Evolutionary conservation across 2,329 filamentous ascomycete genomes (phyloP), one percentile per base, ranked within the genome.

Genomic region (Epichloe sibirici): DNA sequence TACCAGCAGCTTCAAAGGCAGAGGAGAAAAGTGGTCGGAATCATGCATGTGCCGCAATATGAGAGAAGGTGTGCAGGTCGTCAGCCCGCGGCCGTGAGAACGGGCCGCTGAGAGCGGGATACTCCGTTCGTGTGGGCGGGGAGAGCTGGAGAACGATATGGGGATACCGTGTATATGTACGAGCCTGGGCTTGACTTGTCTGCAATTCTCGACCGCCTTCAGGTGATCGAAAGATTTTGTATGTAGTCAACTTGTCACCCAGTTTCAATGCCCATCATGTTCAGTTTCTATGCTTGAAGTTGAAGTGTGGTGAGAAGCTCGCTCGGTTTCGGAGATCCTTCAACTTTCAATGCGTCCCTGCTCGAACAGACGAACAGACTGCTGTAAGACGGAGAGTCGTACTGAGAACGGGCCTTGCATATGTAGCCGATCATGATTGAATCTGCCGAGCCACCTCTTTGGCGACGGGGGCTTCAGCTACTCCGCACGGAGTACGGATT

Each of bases 51-150:
- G 23, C 44, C 52, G 44, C 43, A 50, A 9, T 25, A 31, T 7
- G 43, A 8, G 35, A 37, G 38, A 13, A 31, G 44, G 35, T 45
- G 37, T 17, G 35, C n/a, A 4, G 42, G n/a, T 35, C 40, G 38
- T 52, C 35, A 51, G 53, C 53, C 52, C 45, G 51, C 25, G 51
- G 39, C 45, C 45, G 45, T 40, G 35, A 44, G 46, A 43, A 47
- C 43, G 35, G 51, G 44, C 48, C 52, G 52, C 52, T 15, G 7
- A 50, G 44, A 31, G 23, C 17, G 17, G 38, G 48, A 42, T 39
- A 49, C 7, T 49, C 48, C 38, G 38, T 35, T 4, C 7, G 48
- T 43, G 48, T 49, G 48, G 43, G 48, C 21, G 38, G 49, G 52
- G 52, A 23, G 23, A 25, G 23, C 23, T 25, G 23, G 23, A 25